Evolutionary conservation across 1,284 basidiomycete species (phyloP), one percentile per base, ranked within the genome.

Genomic region (Trametes hirsuta): DNA sequence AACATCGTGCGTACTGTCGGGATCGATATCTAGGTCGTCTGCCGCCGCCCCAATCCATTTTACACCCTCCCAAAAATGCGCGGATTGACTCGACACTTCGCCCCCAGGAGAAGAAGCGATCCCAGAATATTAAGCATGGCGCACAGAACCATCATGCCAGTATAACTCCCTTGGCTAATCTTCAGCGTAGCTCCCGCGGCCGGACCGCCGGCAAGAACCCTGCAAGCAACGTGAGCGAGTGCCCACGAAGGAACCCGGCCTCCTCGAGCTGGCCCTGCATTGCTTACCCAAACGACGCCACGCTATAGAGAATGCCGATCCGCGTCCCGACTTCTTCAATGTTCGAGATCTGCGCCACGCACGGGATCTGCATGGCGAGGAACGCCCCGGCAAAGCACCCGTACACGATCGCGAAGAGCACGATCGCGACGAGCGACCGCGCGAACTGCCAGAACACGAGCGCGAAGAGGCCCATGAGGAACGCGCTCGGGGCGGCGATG

Each of bases 201-300:
- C 2, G 86, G 86, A 1, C 81, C 81, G 4, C 86, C 85, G 18
- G 83, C 71, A 15, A 88, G 74, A 0, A 86, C 80, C 24, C 87
- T 88, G 63, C 10, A 57, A 45, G 24, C 34, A 18, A 18, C 18
- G 18, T 8, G n/a, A 52, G 10, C 22, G 44, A 51, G 42, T 15
- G 45, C 47, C 24, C 35, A 12, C 10, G n/a, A 5, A 39, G 3
- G 12, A 10, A 35, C 9, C 12, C 6, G 2, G 15, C 4, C 4
- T 4, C 14, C 36, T 6, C 12, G 22, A 35, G 35, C 25, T 21
- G 2, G 5, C 8, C 21, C 3, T 35, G 45, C 10, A 85, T 30
- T 30, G 30, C 87, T 79, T 69, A 88, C 87, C 85, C 85, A 42
- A 88, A 77, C 0, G 87, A 85, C 18, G 86, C 81, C 10, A 86